Conservation (phyloP, 305 asterid genomes). For the Fraxinus xanthoxyloides region DNA sequence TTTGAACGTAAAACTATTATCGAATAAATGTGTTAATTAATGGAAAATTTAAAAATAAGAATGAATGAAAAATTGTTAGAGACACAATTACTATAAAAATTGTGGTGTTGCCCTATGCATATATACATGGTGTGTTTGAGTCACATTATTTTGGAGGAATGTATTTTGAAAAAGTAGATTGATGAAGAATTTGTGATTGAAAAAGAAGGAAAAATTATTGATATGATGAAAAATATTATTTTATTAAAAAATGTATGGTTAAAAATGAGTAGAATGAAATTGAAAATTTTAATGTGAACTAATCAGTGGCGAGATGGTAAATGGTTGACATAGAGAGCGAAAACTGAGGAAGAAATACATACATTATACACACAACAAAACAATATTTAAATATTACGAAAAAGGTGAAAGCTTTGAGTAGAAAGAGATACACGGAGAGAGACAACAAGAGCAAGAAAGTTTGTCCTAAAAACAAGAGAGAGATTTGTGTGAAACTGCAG, state of each 20-base stretch:
- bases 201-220: too few relatives aligned
- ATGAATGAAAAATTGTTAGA: not conserved
- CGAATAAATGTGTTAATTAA: not conserved
- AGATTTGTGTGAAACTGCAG: not conserved
- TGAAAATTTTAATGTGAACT: too few relatives aligned
- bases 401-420: slow-evolving; percentile 28
- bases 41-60: not conserved
- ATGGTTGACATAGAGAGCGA: slow-evolving; percentile 9
- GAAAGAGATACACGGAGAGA: slow-evolving; percentile 8
- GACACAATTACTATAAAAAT: too few relatives aligned
- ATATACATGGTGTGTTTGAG: too few relatives aligned
- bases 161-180: too few relatives aligned
- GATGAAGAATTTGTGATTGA: too few relatives aligned
- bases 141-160: too few relatives aligned
- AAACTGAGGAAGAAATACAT: slow-evolving; percentile 15
- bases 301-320: too few relatives aligned
- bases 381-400: not conserved
- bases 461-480: not conserved
- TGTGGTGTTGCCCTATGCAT: not conserved
- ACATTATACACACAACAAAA: slow-evolving; percentile 12
- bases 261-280: too few relatives aligned
- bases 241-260: too few relatives aligned
- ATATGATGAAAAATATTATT: too few relatives aligned
- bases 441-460: slow-evolving; percentile 15
- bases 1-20: not conserved